phyloP scores from a whole-genome alignment of 2,329 filamentous ascomycete species.

The Pseudocercospora fuligena region DNA sequence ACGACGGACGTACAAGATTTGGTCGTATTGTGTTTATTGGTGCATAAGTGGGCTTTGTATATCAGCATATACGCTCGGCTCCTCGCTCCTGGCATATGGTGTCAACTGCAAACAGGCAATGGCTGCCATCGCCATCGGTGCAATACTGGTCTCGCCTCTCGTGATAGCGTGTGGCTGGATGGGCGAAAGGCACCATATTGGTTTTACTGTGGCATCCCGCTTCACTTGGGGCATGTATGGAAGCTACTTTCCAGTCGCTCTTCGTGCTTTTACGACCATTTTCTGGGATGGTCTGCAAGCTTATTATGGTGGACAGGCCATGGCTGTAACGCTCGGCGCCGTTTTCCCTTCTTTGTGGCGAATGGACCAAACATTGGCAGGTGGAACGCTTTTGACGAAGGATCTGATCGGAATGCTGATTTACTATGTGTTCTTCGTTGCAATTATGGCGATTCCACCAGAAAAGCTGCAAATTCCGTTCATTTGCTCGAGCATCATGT shows the following conservation, averaged over 20 bases:
- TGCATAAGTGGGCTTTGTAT: constrained; percentile 11
- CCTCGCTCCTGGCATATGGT: constrained; percentile 8
- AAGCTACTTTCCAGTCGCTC: constrained; percentile 3
- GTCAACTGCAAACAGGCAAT: constrained; percentile 11
- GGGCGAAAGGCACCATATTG: constrained; percentile 8
- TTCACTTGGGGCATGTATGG: constrained; percentile 14
- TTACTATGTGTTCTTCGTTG: constrained; percentile 7
- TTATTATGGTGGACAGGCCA: constrained; percentile 11
- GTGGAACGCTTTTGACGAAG: constrained; percentile 1
- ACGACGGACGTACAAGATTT: constrained; percentile 8
- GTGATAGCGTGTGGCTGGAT: constrained; percentile 11
- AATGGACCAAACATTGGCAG: constrained; percentile 10
- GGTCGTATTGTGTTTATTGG: constrained; percentile 9
- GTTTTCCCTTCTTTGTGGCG: constrained; percentile 4
- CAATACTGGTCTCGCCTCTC: constrained; percentile 5
- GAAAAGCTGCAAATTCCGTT: constrained; percentile 11
- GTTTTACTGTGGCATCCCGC: constrained; percentile 4
- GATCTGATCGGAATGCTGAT: constrained; percentile 13
- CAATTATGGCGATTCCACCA: constrained; percentile 9
- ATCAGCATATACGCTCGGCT: constrained; percentile 9
- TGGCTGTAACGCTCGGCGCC: background rate
- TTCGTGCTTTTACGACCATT: constrained; percentile 6
- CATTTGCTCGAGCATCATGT: constrained; percentile 5
- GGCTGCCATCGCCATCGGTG: constrained; percentile 6
- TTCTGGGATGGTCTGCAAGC: constrained; percentile 12